Evolutionary conservation across 768 basidiomycete genomes (phyloP), one percentile per base, ranked within the genome.

Genomic region (Phlegmacium glaucopus): DNA sequence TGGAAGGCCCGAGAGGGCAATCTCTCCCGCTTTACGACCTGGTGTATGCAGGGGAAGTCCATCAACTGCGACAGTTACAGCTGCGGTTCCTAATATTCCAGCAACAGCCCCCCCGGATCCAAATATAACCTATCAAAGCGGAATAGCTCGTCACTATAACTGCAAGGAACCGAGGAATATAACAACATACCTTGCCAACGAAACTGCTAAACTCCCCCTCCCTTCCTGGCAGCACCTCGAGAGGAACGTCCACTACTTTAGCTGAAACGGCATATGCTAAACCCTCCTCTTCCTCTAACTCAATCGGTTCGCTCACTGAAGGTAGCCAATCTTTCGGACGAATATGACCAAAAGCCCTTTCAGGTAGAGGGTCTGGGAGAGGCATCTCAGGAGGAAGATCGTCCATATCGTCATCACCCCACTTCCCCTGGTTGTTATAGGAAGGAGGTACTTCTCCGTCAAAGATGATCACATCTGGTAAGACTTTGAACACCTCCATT

Each of bases 391-490:
- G 75, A 0, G 75, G 70, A 15, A 66, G 55, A 16, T 53, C 39
- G 27, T 50, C 48, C 10, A 52, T 17, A 5, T 42, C 47, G 11
- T 36, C 27, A 4, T 22, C 5, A 22, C 5, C 22, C 22, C 40
- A 39, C 10, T 42, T 51, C 6, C 27, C 41, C 25, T 50, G 45
- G n/a, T 48, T 39, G 37, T 8, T 30, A 30, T 16, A 25, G 8
- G 49, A 52, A 16, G 71, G 64, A 6, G 81, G 77, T 0, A 78
- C 74, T 16, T 80, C 78, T 3, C 90, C 90, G 52, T 93, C 90
- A 48, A 80, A 91, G 4, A 92, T 75, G 6, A 91, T 63, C 22
- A 87, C 82, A 59, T 93, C 90, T 0, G 90, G 88, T 47, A 87
- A 71, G 22, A 90, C 77, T 36, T 71, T 75, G 6, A 68, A 75